Evolutionary conservation across 2,329 filamentous ascomycete genomes (phyloP).

Genomic region (Talaromyces sp.): DNA sequence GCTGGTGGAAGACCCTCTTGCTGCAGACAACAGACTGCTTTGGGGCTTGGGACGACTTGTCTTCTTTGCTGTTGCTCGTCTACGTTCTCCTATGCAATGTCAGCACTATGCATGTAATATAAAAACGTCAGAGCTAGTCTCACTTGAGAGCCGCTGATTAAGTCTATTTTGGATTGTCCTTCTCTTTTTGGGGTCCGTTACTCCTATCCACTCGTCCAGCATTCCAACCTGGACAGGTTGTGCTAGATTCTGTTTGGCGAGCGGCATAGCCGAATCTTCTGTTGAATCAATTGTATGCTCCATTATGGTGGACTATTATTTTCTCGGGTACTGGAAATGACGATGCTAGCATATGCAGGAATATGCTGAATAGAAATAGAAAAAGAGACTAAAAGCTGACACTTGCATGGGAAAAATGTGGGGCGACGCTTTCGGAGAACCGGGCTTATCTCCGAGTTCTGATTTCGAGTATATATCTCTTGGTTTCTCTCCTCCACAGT

Average conservation of each 20-base stretch:
- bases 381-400: neutral
- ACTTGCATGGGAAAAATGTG: neutral
- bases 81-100: neutral
- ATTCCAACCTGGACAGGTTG: neutral
- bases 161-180: slow-evolving; percentile 8
- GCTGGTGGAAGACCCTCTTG: neutral
- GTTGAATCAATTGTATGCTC: neutral
- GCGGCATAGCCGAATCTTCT: neutral
- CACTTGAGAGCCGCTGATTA: slow-evolving; percentile 6
- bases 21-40: neutral
- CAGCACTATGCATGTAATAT: neutral
- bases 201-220: slow-evolving; percentile 5
- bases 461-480: neutral
- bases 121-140: neutral
- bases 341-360: neutral
- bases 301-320: neutral
- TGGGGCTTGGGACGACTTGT: neutral
- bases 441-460: neutral
- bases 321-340: neutral
- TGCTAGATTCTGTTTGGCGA: neutral
- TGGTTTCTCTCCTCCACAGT: neutral
- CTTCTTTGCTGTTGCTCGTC: slow-evolving; percentile 2
- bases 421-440: neutral
- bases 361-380: neutral
- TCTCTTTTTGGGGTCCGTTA: slow-evolving; percentile 2